Base-by-base conservation (phyloP, 2,329 filamentous ascomycete genomes). In the Trichoderma cornu-damae region DNA sequence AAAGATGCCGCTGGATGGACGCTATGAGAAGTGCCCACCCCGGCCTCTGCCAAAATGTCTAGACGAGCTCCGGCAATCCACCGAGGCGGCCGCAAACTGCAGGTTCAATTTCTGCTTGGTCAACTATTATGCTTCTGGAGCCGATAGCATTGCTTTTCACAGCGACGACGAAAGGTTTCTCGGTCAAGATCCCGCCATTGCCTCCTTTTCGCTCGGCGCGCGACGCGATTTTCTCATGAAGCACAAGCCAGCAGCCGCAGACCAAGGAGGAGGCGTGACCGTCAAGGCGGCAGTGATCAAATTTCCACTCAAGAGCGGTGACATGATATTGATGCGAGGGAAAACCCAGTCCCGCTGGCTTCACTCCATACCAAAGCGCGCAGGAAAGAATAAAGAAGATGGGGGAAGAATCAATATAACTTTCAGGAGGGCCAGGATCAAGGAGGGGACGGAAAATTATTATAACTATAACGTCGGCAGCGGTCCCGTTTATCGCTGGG, bases 151-250 rank as follows among this genome's bases (percentile, higher is more conserved):
- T 48, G 81, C 85, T 9, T 93, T 87, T 66, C 88, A 93, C 70
- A 88, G 85, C 48, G 89, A 93, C 63, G 88, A 93, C 65, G 89
- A 93, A 74, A 77, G 82, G 5, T 94, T 93, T 63, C 78, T 93
- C 0, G 89, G 88, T 0, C 62, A 72, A 0, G 73, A 86, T 16
- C 88, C 89, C 0, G 81, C 83, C 7, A 92, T 93, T 54, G 88
- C 88, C 1, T 90, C 86, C 0, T 84, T 91, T 65, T 86, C 85
- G 1, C 75, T 93, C 0, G 89, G 89, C 1, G 86, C 86, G 1
- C 80, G 77, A 62, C 77, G 89, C 12, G 89, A 92, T 63, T 93
- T 93, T 65, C 70, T 90, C 12, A 82, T 93, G 80, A 91, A 89
- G 71, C 88, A 90, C 66, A 93, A 92, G 68, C 84, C 86, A 0